Base-by-base conservation (phyloP, 2,329 filamentous ascomycete genomes). In the Fusarium devonianum region DNA sequence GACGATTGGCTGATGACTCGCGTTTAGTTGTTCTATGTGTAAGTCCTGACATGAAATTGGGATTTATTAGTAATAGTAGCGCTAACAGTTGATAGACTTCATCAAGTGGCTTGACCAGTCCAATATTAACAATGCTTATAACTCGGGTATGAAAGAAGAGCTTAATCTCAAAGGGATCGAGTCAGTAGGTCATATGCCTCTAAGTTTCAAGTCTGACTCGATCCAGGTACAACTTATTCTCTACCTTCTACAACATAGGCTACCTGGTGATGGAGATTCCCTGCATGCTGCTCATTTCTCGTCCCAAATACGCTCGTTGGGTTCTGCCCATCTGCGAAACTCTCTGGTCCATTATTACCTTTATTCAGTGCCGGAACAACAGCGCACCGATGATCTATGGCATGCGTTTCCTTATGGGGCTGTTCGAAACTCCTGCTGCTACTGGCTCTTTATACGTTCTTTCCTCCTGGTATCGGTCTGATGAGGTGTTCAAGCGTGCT, bases 401-500 rank as follows among this genome's bases (percentile, higher is more conserved):
- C 8, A 36, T 53, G 18, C 33, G 58, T 1, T 63, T 63, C 16
- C 45, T 63, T 3, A 39, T 63, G 16, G 60, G 58, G 10, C 41
- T 63, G 4, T 48, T 63, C 8, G 58, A 63, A 26, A 61, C 55
- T 0, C 59, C 59, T 0, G 58, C 44, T 3, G 48, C 60, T 4
- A 53, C 60, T 2, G 64, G 65, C 0, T 62, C 55, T 3, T 43
- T 70, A 1, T 71, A 68, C 39, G 43, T 72, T 7, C 63, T 72
- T 4, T 48, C 68, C 1, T 70, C 67, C 1, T 72, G 68, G 70
- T 72, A 72, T 28, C 65, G 62, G 2, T 65, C 64, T 10, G 57
- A 64, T 5, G 69, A 72, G n/a, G 66, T 73, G 0, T 80, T 77
- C 51, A 81, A 81, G 57, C 72, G 79, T 4, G 75, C 76, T 0